Evolutionary conservation across 257 asterid species (phyloP), one percentile per base, ranked within the genome.

Genomic region (Phtheirospermum japonicum): DNA sequence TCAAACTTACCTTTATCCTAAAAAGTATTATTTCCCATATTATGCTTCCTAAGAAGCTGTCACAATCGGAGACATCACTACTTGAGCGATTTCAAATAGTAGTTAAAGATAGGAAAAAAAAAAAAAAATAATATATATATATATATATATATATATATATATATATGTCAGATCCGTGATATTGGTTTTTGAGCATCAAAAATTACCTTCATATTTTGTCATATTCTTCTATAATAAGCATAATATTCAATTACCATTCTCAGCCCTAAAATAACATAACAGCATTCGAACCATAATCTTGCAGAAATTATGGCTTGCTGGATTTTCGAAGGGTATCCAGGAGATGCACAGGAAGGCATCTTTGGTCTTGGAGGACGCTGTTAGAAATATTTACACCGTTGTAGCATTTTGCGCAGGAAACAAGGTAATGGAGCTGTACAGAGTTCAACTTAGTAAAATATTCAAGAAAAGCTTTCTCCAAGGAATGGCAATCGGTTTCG

Each of bases 341-440:
- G 99, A 93, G 79, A 93, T 93, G 99, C 99, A 93, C 52, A 80
- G 99, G 83, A 93, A 89, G 79, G 99, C 97, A 66, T 93, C 99
- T 36, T 77, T 93, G 75, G 99, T 89, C 48, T 83, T 93, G 62
- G 97, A 93, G 80, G 99, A 93, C 70, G 96, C 99, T 16, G 99
- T 93, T 67, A 80, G 99, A 76, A 93, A 93, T 65, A 93, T 93
- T 49, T 93, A 93, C 60, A 89, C 99, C 26, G 99, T 93, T 59
- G 97, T 93, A 51, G 94, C 99, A 52, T 93, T 93, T 71, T 93
- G 99, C 79, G 96, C 99, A 54, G 97, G 99, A 69, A 85, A 93
- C 88, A 82, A 93, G 77, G 96, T 93, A 59, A 93, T 89, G 99
- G 97, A 93, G 76, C 99, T 93, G 69, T 93, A 93, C 75, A 80